Base-by-base conservation (phyloP, 345 rosid species). In the Atalantia buxifolia region DNA sequence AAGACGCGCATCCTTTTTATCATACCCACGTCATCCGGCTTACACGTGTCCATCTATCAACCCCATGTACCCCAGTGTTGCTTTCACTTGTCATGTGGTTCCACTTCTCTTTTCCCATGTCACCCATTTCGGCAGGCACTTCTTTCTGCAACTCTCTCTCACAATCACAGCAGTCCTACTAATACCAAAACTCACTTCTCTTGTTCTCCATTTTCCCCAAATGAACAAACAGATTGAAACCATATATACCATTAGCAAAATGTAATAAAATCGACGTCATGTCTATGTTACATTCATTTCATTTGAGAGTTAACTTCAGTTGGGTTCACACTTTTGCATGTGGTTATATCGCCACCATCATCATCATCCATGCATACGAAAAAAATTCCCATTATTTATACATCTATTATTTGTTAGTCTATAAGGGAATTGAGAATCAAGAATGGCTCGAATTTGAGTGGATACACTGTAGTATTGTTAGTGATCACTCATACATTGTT, bases 1-100 rank as follows among this genome's bases (percentile, higher is more conserved):
- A 2, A 1, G 24, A 19, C 35, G 21, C 25, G 7, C 61, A 31
- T 25, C 35, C 64, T 16, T 6, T 6, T 19, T 31, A 22, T 31
- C 30, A 5, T 63, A 0, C 24, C 56, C 25, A 7, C 4, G 13
- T n/a, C 61, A 6, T 22, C 31, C 9, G 14, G 1, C 24, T 42
- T 24, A 57, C 79, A 87, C 84, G 80, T 83, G 86, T 83, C 13
- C 14, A n/a, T 30, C 5, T 18, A 3, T 16, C 50, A 45, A 45
- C 50, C 7, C 6, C 38, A 30, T 10, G 8, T 9, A 30, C 69
- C 73, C 57, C 10, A 56, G 21, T 18, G 24, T 7, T 64, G 22
- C 31, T 14, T 64, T 25, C 33, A 65, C 38, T 13, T 61, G 30
- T 55, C 60, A 55, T 56, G 55, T n/a, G 38, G 55, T 64, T 66